Base-by-base conservation (phyloP, 176 grass and related monocot species). In the Aegilops umbellulata region DNA sequence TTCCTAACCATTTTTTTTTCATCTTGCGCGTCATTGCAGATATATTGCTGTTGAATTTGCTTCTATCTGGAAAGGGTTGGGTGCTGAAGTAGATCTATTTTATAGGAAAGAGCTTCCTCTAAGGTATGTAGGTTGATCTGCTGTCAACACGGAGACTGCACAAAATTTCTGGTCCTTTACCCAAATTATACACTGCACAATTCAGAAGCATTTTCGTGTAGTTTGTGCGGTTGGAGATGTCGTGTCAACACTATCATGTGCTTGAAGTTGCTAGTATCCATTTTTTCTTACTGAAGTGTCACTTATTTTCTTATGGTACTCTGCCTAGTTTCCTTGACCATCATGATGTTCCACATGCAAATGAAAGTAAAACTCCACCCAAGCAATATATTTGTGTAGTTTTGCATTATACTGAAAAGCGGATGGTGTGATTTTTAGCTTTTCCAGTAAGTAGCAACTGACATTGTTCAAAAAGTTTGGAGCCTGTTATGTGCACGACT, bases 1-100 rank as follows among this genome's bases (percentile, higher is more conserved):
- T 58, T 38, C 8, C 70, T 39, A 16, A 47, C 60, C 34, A n/a
- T 6, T 25, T 22, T 87, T 78, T 82, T 65, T 53, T 6, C 32
- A 70, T 87, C 27, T 82, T 38, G 3, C 13, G 0, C 0, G 10
- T 60, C 25, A 60, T 60, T 79, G n/a, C 82, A 98, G 96, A 76
- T 98, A 98, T 82, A 98, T 98, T 69, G 93, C 96, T 66, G 91
- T 98, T 88, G 96, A 98, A 79, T 98, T 98, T 89, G 96, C 96
- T 84, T 98, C 96, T 72, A 98, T 98, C 51, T 98, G 96, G 96
- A 87, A 72, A 80, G 96, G 96, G 17, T 88, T 98, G 92, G 96
- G 96, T 82, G 93, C 24, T n/a, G 83, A 93, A 34, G 96, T 98
- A 63, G 93, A 98, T 69, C 70, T 98, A 80, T 98, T 92, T 80